Base-by-base conservation (phyloP, 495 filamentous ascomycete genomes). In the Chaetomium cochliodes region DNA sequence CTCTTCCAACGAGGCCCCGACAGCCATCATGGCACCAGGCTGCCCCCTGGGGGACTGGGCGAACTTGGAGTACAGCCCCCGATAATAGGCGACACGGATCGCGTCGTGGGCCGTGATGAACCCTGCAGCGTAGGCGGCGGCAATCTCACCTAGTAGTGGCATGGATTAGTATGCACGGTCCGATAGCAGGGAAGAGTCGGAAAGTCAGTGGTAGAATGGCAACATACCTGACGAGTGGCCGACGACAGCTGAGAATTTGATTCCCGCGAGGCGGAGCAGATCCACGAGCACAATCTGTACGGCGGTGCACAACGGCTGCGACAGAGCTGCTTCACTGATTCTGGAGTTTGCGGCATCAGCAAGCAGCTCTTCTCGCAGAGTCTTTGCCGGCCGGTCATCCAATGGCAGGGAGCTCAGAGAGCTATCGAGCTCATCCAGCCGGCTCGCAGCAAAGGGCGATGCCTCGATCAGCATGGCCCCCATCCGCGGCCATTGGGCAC, bases 161-260 rank as follows among this genome's bases (percentile, higher is more conserved):
- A 30, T 30, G 28, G 28, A 6, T 30, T 6, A 30, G 28, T 30
- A 30, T 30, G 28, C 28, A 30, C 6, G 28, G 2, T 30, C 6
- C n/a, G n/a, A n/a, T n/a, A n/a, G n/a, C n/a, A n/a, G 28, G 28
- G 6, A 30, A 3, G 6, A 30, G 28, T 30, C 6, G 28, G 28
- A 30, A 30, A 30, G 28, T 2, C 3, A 6, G 28, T 2, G 28
- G 28, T 2, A 6, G 28, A 6, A 6, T 2, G 28, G 28, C 3
- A 6, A 6, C 3, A 3, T 30, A 30, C 28, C 86, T 37, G 78
- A 82, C 0, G 84, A 87, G 65, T 88, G 85, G 33, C 87, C 86
- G 1, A 87, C 77, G 0, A 87, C 82, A 11, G 79, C 77, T 0
- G 65, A 44, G 1, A 81, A 78, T 1, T 50, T 39, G 16, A 88